Percentiles rank a stretch among this genome's conserved stretches.
phyloP scores from a whole-genome alignment of 2,329 filamentous ascomycete genomes.

The Akanthomyces lecanii region DNA sequence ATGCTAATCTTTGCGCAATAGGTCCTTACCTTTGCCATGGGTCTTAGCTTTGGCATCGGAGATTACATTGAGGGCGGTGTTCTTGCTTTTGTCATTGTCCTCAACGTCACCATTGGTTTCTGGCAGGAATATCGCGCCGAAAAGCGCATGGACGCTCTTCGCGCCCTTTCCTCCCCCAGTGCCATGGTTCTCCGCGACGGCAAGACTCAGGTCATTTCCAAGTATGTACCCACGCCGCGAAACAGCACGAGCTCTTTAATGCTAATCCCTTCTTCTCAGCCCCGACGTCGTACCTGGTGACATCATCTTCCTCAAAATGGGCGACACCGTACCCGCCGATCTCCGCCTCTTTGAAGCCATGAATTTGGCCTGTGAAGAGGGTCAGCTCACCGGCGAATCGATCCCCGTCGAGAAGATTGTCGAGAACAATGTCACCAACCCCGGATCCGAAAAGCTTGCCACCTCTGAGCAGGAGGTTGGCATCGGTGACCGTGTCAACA shows the following conservation, averaged over 20 bases:
- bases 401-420: slow-evolving; percentile 65
- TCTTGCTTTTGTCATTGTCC: slow-evolving; percentile 61
- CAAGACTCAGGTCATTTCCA: slow-evolving; percentile 52
- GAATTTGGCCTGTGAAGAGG: slow-evolving; percentile 77
- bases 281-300: slow-evolving; percentile 68
- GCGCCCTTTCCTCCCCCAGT: slow-evolving; percentile 59
- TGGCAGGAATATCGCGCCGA: slow-evolving; percentile 61
- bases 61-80: slow-evolving; percentile 67
- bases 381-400: slow-evolving; percentile 72
- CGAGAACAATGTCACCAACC: slow-evolving; percentile 43
- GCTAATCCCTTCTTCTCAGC: slow-evolving; percentile 32
- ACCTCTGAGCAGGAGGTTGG: slow-evolving; percentile 49
- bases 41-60: slow-evolving; percentile 60
- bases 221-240: slow-evolving; percentile 35
- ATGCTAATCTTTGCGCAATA: slow-evolving; percentile 27
- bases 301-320: slow-evolving; percentile 62
- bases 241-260: background rate
- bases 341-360: slow-evolving; percentile 66
- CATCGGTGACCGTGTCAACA: slow-evolving; percentile 69
- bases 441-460: slow-evolving; percentile 43
- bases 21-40: slow-evolving; percentile 76
- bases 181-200: slow-evolving; percentile 59
- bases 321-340: slow-evolving; percentile 72
- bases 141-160: slow-evolving; percentile 62
- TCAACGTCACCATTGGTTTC: slow-evolving; percentile 67